Conservation (phyloP, 164 flowering plant genomes). For the Vitis vinifera region ASM3070453v1 NC_081813.1:167501-168000, state of each 20-base stretch:
- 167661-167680: slow-evolving; percentile 88
- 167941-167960: too few species aligned
- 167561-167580: slow-evolving; percentile 88
- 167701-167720: slow-evolving; percentile 41
- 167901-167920: too few species aligned
- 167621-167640: slow-evolving; percentile 62
- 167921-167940: too few species aligned
- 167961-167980: too few species aligned
- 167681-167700: slow-evolving; percentile 95
- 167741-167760: neutral
- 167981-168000: too few species aligned
- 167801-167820: neutral
- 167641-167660: slow-evolving; percentile 83
- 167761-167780: neutral
- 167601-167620: slow-evolving; percentile 80
- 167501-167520: neutral
- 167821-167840: too few species aligned
- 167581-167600: slow-evolving; percentile 96
- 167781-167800: neutral
- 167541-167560: slow-evolving; percentile 87
- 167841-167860: too few species aligned
- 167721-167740: neutral
- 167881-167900: too few species aligned
- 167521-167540: slow-evolving; percentile 34
- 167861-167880: too few species aligned